Percentiles rank a stretch among this genome's conserved stretches.
These are phyloP conservation scores for Pulveroboletus sp. DNA, from an alignment of 768 basidiomycete species.

Conservation along the genomic window DNA sequence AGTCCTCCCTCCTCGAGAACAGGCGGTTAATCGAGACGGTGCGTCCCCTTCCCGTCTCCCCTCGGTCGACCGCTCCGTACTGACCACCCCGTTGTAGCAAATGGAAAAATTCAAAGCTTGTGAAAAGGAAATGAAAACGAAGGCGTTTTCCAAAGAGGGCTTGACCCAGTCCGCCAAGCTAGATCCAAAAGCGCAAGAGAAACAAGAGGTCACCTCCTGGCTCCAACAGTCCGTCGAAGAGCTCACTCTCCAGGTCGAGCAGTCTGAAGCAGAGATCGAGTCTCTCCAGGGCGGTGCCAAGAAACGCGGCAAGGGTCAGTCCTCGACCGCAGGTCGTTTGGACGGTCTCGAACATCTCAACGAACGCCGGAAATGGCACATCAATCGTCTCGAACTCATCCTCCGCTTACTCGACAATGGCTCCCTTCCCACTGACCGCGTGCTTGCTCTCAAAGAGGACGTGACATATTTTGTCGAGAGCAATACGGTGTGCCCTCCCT, in stretches of 20 bases:
- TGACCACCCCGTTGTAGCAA: constrained; percentile 61
- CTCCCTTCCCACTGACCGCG: constrained; percentile 75
- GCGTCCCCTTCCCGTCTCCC: constrained; percentile 28
- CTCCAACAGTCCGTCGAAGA: constrained; percentile 86
- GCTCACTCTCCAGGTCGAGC: constrained; percentile 88
- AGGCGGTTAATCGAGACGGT: constrained; percentile 96
- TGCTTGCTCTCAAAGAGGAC: constrained; percentile 83
- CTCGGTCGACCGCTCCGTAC: not conserved
- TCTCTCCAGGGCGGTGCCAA: constrained; percentile 72
- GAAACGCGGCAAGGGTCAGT: constrained; percentile 75
- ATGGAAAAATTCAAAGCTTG: constrained; percentile 99
- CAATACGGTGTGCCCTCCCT: constrained; percentile 66
- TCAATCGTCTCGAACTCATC: constrained; percentile 87
- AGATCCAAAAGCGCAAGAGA: constrained; percentile 96
- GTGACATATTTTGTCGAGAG: constrained; percentile 94
- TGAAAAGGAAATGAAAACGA: constrained; percentile 99
- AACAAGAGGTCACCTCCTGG: constrained; percentile 85
- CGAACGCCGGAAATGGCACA: constrained; percentile 94
- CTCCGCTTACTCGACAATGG: constrained; percentile 93
- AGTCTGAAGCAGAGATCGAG: constrained; percentile 93
- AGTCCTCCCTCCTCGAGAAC: constrained; percentile 86
- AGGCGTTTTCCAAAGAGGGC: constrained; percentile 98
- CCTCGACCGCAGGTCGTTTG: constrained; percentile 61
- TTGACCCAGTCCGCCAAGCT: constrained; percentile 90
- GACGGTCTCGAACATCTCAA: constrained; percentile 86